A percentile compares a stretch with the other conserved stretches of the same genome.
phyloP scores from a whole-genome alignment of 257 asterid species.

The Solanum chaucha region DNA sequence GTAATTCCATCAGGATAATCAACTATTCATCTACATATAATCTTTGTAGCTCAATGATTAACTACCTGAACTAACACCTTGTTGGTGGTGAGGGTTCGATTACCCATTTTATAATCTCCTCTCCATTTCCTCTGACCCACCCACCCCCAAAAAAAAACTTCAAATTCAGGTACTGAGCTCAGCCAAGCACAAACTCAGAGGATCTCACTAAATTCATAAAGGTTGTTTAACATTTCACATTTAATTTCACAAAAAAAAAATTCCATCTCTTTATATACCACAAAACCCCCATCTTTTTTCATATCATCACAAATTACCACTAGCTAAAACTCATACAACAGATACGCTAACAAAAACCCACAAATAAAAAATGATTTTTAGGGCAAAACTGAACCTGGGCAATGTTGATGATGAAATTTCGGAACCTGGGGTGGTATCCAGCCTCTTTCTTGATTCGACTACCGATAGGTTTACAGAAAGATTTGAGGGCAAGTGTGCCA shows the following conservation, averaged over 20 bases:
- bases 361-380: neutral
- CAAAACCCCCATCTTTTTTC: neutral
- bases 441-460: conserved; percentile 76
- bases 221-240: neutral
- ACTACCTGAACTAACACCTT: neutral
- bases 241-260: neutral
- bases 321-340: neutral
- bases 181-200: neutral
- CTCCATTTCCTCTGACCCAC: neutral
- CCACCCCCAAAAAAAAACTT: neutral
- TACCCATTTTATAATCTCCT: neutral
- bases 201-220: neutral
- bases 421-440: conserved; percentile 53
- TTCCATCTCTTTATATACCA: neutral
- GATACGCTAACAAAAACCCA: neutral
- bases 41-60: neutral
- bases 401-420: conserved; percentile 54
- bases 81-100: neutral
- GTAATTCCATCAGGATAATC: neutral
- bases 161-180: neutral
- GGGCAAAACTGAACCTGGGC: conserved; percentile 51
- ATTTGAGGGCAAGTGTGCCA: conserved; percentile 68
- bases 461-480: conserved; percentile 75
- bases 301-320: neutral
- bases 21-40: neutral